Conservation (phyloP, 2,329 filamentous ascomycete genomes). For the Ceratocystiopsis minuta region DNA sequence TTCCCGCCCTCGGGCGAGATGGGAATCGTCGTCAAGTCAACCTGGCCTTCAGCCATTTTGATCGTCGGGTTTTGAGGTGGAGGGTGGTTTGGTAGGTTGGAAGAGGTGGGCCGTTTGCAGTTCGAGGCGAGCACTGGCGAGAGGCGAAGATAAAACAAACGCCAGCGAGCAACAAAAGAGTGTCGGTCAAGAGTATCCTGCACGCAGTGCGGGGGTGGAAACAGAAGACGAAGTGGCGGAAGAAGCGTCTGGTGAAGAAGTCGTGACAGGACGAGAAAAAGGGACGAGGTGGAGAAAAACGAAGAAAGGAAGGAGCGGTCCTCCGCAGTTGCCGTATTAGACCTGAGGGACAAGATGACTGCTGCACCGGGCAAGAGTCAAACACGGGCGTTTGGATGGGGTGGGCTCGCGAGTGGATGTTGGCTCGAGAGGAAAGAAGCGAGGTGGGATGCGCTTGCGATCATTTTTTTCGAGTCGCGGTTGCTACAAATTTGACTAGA, state of each 20-base stretch:
- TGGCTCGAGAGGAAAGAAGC: not conserved
- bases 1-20: constrained; percentile 47
- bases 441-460: not conserved
- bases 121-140: no score
- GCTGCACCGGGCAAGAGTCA: constrained; percentile 5
- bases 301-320: no score
- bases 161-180: no score
- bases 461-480: no score
- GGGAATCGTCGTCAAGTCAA: constrained; percentile 50
- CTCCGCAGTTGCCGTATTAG: no score
- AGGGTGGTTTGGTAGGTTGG: not conserved
- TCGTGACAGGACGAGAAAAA: not conserved
- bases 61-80: not conserved
- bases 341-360: not conserved
- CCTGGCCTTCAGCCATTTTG: constrained; percentile 30
- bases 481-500: no score
- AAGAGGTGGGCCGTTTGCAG: not conserved
- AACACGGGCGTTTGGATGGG: not conserved
- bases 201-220: constrained; percentile 6
- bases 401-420: not conserved
- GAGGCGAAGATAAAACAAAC: not conserved
- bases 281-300: not conserved
- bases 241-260: constrained; percentile 1
- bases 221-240: not conserved
- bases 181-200: constrained; percentile 1